Evolutionary conservation across 2,329 filamentous ascomycete species (phyloP).

Genomic region (Paecilomyces sp.): DNA sequence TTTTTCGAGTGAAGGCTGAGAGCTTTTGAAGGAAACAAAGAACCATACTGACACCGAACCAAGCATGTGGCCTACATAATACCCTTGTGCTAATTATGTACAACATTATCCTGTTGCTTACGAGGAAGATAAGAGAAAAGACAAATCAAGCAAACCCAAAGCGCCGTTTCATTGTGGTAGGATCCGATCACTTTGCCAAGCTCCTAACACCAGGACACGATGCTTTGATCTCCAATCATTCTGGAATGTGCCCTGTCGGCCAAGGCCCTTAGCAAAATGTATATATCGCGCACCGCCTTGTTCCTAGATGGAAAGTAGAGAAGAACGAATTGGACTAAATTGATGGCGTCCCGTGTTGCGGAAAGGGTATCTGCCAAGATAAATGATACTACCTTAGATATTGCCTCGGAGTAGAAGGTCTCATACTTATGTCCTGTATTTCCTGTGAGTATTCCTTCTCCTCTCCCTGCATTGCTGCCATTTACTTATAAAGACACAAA

Average conservation of each 20-base stretch:
- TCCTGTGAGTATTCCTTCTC: too few species aligned
- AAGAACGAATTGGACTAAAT: not conserved
- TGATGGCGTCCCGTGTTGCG: not conserved
- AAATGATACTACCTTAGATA: too few species aligned
- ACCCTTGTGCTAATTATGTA: not conserved
- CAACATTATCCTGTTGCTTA: too few species aligned
- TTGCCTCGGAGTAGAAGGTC: too few species aligned
- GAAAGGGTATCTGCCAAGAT: not conserved
- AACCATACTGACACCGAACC: too few species aligned
- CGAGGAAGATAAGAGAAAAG: not conserved
- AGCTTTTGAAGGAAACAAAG: too few species aligned
- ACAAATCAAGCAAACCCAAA: not conserved
- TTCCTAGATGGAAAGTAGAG: not conserved
- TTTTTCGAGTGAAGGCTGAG: too few species aligned
- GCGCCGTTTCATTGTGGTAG: not conserved
- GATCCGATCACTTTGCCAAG: not conserved
- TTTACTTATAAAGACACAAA: not conserved
- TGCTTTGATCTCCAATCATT: not conserved
- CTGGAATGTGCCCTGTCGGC: not conserved
- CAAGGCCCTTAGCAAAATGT: not conserved
- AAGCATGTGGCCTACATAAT: not conserved
- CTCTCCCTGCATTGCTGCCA: too few species aligned
- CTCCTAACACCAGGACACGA: not conserved
- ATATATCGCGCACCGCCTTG: not conserved
- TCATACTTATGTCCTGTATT: too few species aligned